Percentiles rank a stretch among this genome's conserved stretches.
Evolutionary conservation across 805 yeast species (phyloP).

Genomic region (Yamadazyma kitorensis): DNA sequence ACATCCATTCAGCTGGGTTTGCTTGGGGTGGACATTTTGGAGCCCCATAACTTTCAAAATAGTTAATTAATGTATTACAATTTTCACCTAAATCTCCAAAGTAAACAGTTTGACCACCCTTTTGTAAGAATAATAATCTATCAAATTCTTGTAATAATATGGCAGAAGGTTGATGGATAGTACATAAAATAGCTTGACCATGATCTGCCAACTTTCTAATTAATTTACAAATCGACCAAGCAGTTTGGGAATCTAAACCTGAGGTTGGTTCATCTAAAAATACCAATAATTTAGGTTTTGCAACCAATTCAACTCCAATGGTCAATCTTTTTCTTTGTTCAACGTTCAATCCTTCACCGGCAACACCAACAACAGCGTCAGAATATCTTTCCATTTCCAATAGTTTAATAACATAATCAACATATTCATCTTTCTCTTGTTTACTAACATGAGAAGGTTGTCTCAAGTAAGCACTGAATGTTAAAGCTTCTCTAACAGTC

Average conservation of each 20-base stretch:
- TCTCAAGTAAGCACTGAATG: constrained; percentile 69
- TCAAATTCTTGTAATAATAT: constrained; percentile 40
- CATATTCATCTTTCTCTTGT: constrained; percentile 62
- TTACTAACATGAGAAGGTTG: constrained; percentile 57
- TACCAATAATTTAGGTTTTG: constrained; percentile 40
- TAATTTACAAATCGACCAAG: constrained; percentile 56
- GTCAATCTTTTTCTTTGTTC: constrained; percentile 42
- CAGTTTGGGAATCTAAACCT: constrained; percentile 56
- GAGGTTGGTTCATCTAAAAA: constrained; percentile 65
- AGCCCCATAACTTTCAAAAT: constrained; percentile 74
- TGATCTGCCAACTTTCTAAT: constrained; percentile 43
- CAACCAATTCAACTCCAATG: constrained; percentile 41
- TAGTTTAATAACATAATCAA: constrained; percentile 61
- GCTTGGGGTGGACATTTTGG: constrained; percentile 35
- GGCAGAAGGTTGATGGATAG: constrained; percentile 55
- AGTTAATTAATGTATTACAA: constrained; percentile 54
- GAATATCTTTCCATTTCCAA: constrained; percentile 70
- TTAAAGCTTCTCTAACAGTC: constrained; percentile 75
- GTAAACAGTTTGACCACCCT: constrained; percentile 58
- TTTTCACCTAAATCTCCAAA: constrained; percentile 77
- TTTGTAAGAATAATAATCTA: constrained; percentile 27
- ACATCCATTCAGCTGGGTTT: constrained; percentile 75
- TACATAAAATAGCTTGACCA: constrained; percentile 68
- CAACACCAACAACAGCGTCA: constrained; percentile 74
- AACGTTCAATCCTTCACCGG: constrained; percentile 58